Conservation (phyloP, 73 alveolate genomes). For the Tetrahymena elliotti region DNA sequence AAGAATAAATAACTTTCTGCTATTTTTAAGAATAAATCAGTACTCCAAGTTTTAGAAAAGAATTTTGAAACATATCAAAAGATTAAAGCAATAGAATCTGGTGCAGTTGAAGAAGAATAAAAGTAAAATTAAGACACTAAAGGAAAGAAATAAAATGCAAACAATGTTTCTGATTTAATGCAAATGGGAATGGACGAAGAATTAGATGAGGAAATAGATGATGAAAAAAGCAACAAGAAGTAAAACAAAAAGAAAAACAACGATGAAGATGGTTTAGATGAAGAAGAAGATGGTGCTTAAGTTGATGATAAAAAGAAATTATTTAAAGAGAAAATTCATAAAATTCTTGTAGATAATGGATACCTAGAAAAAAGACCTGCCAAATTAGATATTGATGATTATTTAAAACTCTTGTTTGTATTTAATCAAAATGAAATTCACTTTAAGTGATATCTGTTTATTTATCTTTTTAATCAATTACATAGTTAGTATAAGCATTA, state of each 20-base stretch:
- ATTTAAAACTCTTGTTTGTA: conserved; percentile 64
- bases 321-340: conserved; percentile 66
- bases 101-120: conserved; percentile 19
- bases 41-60: conserved; percentile 73
- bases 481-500: too few species aligned
- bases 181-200: conserved; percentile 36
- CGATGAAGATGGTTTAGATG: conserved; percentile 43
- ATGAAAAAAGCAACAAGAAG: conserved; percentile 44
- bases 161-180: conserved; percentile 5
- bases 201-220: conserved; percentile 38
- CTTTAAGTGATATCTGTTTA: conserved; percentile 53
- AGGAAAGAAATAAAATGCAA: conserved; percentile 39
- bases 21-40: conserved; percentile 83
- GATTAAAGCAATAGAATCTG: background rate
- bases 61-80: conserved; percentile 57
- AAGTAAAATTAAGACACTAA: conserved; percentile 34
- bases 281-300: conserved; percentile 14
- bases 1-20: conserved; percentile 95
- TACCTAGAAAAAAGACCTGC: conserved; percentile 81
- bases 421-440: conserved; percentile 81
- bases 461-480: background rate
- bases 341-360: conserved; percentile 60
- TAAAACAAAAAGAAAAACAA: conserved; percentile 33
- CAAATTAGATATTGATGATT: conserved; percentile 81
- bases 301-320: conserved; percentile 43